Evolutionary conservation across 108 stramenopile genomes (phyloP).

Genomic region (Asterionellopsis glacialis): DNA sequence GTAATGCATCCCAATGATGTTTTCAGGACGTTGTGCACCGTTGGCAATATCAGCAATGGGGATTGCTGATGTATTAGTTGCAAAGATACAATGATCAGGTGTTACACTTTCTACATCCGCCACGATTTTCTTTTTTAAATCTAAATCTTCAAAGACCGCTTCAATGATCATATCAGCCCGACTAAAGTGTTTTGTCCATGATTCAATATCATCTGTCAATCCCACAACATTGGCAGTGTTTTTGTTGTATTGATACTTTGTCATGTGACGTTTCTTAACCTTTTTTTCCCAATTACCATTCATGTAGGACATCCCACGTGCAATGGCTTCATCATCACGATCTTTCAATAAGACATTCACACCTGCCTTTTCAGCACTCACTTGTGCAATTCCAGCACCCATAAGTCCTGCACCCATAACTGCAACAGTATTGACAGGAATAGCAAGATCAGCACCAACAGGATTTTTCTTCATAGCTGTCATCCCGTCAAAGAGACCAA

Average conservation of each 20-base stretch:
- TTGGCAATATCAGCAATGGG: constrained; percentile 96
- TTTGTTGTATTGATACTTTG: constrained; percentile 86
- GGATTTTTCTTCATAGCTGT: constrained; percentile 92
- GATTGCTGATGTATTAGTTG: constrained; percentile 98
- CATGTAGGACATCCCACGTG: constrained; percentile 88
- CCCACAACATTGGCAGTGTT: constrained; percentile 83
- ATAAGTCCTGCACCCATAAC: constrained; percentile 99
- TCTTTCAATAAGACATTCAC: constrained; percentile 94
- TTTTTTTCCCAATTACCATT: constrained; percentile 91
- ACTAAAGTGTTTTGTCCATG: constrained; percentile 82
- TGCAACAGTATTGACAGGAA: constrained; percentile 86
- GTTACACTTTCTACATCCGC: constrained; percentile 88
- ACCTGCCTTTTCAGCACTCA: constrained; percentile 91
- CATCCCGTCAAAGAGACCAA: constrained; percentile 96
- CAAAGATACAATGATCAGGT: constrained; percentile 94
- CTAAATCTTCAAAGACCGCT: constrained; percentile 97
- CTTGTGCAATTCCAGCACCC: constrained; percentile 99
- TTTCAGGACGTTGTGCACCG: constrained; percentile 86
- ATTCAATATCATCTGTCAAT: constrained; percentile 78
- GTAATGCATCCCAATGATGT: constrained; percentile 99
- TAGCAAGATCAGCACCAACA: constrained; percentile 62
- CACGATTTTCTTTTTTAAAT: constrained; percentile 93
- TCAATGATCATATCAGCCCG: constrained; percentile 95
- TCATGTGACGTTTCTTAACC: constrained; percentile 89
- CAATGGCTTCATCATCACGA: constrained; percentile 77